A percentile compares a stretch with the other conserved stretches of the same genome.
These are phyloP conservation scores for Xylaria sp. DNA, from an alignment of 2,329 filamentous ascomycete genomes.

Conservation along the genomic window DNA sequence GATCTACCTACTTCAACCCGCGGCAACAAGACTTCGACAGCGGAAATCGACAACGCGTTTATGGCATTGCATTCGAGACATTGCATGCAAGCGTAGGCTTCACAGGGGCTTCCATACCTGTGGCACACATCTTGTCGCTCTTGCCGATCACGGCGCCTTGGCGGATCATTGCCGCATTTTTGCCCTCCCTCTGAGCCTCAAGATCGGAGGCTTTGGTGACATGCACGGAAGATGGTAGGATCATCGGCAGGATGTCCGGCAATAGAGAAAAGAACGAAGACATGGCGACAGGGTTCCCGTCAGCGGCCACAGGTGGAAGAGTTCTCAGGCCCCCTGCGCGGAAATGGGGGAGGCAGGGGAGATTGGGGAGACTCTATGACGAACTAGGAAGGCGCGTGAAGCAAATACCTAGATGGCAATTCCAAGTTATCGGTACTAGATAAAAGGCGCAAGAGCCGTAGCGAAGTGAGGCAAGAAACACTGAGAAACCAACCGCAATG, in stretches of 20 bases:
- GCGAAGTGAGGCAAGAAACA: neutral
- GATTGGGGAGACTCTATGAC: neutral
- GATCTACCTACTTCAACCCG: neutral
- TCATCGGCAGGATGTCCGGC: slow-evolving; percentile 62
- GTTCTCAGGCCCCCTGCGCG: neutral
- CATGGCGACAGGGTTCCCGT: too few species aligned
- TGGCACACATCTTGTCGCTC: slow-evolving; percentile 68
- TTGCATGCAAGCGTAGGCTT: too few species aligned
- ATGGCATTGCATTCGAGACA: too few species aligned
- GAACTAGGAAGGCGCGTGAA: neutral
- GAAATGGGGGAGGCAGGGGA: neutral
- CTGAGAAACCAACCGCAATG: neutral
- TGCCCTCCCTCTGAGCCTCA: slow-evolving; percentile 40
- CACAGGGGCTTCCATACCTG: slow-evolving; percentile 49
- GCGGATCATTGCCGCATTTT: slow-evolving; percentile 39
- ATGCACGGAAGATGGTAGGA: slow-evolving; percentile 60
- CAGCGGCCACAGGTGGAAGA: neutral
- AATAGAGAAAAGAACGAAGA: slow-evolving; percentile 57
- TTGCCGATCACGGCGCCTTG: slow-evolving; percentile 64
- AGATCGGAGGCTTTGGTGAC: slow-evolving; percentile 54
- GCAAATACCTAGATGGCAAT: neutral
- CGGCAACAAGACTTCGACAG: too few species aligned
- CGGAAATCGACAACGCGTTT: too few species aligned
- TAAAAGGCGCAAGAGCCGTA: neutral
- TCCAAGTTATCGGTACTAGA: too few species aligned